Percentiles rank a stretch among this genome's conserved stretches.
Evolutionary conservation across 2,329 filamentous ascomycete species (phyloP).

Genomic region (Thelonectria rubi): DNA sequence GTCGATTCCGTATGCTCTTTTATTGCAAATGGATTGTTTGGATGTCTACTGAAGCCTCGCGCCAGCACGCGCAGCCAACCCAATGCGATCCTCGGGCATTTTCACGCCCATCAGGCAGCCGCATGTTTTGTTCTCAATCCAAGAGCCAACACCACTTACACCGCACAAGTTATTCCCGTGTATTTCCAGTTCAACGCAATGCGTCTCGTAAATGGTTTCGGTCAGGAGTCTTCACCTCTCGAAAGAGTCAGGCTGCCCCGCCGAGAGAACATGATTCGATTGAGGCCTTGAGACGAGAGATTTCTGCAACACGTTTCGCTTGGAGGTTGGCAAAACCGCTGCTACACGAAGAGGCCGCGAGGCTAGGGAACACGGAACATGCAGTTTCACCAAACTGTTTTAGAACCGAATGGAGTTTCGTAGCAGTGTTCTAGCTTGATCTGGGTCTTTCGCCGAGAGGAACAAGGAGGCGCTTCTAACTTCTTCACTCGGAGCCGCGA

Average conservation of each 20-base stretch:
- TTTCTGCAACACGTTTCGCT: slow-evolving; percentile 13
- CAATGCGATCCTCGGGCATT: slow-evolving; percentile 9
- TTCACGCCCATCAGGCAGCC: neutral
- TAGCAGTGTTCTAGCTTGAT: slow-evolving; percentile 5
- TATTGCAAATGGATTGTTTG: neutral
- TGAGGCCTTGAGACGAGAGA: neutral
- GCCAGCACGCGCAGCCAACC: neutral
- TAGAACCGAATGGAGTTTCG: neutral
- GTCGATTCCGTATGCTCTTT: neutral
- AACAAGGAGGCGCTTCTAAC: neutral
- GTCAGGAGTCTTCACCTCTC: neutral
- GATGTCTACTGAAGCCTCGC: neutral
- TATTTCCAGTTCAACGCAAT: neutral
- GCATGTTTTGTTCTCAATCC: neutral
- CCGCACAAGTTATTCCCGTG: neutral
- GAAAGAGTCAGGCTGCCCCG: neutral
- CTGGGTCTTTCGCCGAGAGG: neutral
- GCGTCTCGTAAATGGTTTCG: slow-evolving; percentile 1
- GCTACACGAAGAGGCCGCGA: neutral
- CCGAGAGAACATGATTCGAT: slow-evolving; percentile 13
- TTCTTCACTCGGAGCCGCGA: neutral
- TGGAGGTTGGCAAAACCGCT: neutral
- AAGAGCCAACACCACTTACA: neutral
- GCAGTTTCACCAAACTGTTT: slow-evolving; percentile 10
- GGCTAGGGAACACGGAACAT: neutral